Evolutionary conservation across 768 basidiomycete species (phyloP), one percentile per base, ranked within the genome.

Genomic region (Boletus patriciae): DNA sequence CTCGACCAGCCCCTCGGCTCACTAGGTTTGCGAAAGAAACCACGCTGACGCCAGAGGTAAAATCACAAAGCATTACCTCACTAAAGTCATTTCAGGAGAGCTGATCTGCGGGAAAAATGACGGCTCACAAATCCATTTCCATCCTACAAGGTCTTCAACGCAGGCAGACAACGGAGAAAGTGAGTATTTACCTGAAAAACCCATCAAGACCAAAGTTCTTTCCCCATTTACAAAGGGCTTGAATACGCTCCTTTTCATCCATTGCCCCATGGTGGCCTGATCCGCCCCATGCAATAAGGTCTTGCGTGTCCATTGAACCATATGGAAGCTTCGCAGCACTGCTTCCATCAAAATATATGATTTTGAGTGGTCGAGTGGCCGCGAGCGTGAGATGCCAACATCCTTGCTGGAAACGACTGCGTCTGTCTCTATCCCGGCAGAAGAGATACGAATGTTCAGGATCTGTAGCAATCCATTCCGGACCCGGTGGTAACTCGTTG

Each of bases 291-390:
- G 61, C 51, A 4, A 82, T n/a, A 18, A 81, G 63, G 52, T 82
- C 81, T 54, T 83, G 81, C 12, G 68, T 73, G 49, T 83, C 78
- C 71, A 82, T 56, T 5, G 77, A 48, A 0, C 80, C 80, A 1
- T 63, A 64, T 16, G 47, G 21, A 66, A 79, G 67, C 52, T 80
- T 81, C 1, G 73, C 76, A 0, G 77, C 80, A 50, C 80, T 80
- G 43, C 67, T 78, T 0, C 82, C 81, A 49, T 84, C 82, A 42
- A 83, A 83, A 58, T 83, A 82, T 9, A 83, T 53, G 4, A 83
- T 64, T 40, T 76, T 78, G 33, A 83, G 62, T 1, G 78, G 65
- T 18, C 68, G 62, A 29, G 61, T 69, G 13, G 61, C 40, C 9
- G 46, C 60, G 4, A 66, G 50, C 3, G 62, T 61, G n/a, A 67